phyloP scores from a whole-genome alignment of 2,329 filamentous ascomycete species.

The Lachnellula hyalina region DNA sequence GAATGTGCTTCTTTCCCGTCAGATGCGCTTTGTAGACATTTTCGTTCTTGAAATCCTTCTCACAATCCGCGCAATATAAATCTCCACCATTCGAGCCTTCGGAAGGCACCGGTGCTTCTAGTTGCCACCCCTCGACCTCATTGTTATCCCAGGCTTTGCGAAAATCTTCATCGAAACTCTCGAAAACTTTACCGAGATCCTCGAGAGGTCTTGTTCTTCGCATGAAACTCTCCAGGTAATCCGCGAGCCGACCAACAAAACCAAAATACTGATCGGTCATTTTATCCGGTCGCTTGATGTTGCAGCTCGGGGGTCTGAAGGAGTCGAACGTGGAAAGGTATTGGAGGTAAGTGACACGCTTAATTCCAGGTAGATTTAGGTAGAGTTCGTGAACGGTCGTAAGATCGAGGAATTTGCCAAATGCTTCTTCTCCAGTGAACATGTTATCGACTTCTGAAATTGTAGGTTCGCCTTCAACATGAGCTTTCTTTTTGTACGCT shows the following conservation, averaged over 20 bases:
- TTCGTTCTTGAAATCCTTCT: constrained; percentile 92
- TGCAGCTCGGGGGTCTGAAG: constrained; percentile 68
- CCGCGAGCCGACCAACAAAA: constrained; percentile 74
- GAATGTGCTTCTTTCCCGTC: constrained; percentile 86
- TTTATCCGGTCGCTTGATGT: constrained; percentile 76
- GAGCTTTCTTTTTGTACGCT: constrained; percentile 71
- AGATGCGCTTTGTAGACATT: constrained; percentile 91
- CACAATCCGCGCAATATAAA: constrained; percentile 85
- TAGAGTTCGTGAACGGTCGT: constrained; percentile 80
- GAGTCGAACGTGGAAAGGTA: constrained; percentile 89
- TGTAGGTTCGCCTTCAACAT: constrained; percentile 57
- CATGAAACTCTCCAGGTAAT: constrained; percentile 86
- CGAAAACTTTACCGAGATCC: constrained; percentile 73
- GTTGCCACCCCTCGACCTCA: constrained; percentile 72
- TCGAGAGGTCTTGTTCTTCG: constrained; percentile 79
- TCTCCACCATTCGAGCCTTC: constrained; percentile 48
- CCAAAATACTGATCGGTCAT: constrained; percentile 88
- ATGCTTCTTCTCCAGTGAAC: constrained; percentile 94
- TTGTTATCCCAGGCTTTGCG: constrained; percentile 76
- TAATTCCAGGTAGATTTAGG: constrained; percentile 81
- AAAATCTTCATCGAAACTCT: constrained; percentile 77
- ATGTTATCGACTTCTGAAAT: constrained; percentile 75
- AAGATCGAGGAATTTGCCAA: constrained; percentile 87
- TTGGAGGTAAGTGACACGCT: constrained; percentile 83
- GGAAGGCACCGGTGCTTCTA: constrained; percentile 37